Base-by-base conservation (phyloP, 495 filamentous ascomycete species). In the Pseudoneurospora amorphoporcata region DNA sequence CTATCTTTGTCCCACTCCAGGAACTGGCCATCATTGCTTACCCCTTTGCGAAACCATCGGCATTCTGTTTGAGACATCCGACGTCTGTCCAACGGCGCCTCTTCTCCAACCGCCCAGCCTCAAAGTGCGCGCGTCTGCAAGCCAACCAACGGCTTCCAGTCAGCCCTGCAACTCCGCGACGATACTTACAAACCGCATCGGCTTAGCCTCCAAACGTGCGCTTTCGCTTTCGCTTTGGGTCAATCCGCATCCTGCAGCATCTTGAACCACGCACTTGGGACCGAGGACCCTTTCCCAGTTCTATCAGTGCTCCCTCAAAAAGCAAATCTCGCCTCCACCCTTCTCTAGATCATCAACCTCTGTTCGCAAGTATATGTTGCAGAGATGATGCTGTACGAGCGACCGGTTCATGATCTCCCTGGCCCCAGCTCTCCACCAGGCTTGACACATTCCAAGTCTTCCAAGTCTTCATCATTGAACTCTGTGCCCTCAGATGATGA, bases 391-490 rank as follows among this genome's bases (percentile, higher is more conserved):
- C 84, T 85, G 78, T 84, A 88, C 79, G 79, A 82, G 75, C 77
- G 75, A 75, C 81, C 81, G 74, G 78, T 83, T 74, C 78, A 82
- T 73, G 84, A 84, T 47, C 75, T 80, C 80, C 83, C 84, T 39
- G 85, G 87, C 75, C 93, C 93, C 47, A 89, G 88, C 77, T 95
- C 92, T 73, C 93, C 93, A 47, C 94, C 94, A 73, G 92, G 92
- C 73, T 86, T 97, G 78, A 93, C 90, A 73, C 87, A 89, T 68
- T 96, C 93, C 58, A 95, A 93, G 78, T 95, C 92, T 72, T 96
- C 93, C 72, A 95, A 96, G 79, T 92, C 91, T 41, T 95, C 93
- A 17, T 95, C 94, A n/a, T 90, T 94, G 73, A 90, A 89, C 75
- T 96, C 91, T 16, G 89, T 91, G 38, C 88, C 89, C 65, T 90